Evolutionary conservation across 768 basidiomycete genomes (phyloP), one percentile per base, ranked within the genome.

Genomic region (Suillus luteus): DNA sequence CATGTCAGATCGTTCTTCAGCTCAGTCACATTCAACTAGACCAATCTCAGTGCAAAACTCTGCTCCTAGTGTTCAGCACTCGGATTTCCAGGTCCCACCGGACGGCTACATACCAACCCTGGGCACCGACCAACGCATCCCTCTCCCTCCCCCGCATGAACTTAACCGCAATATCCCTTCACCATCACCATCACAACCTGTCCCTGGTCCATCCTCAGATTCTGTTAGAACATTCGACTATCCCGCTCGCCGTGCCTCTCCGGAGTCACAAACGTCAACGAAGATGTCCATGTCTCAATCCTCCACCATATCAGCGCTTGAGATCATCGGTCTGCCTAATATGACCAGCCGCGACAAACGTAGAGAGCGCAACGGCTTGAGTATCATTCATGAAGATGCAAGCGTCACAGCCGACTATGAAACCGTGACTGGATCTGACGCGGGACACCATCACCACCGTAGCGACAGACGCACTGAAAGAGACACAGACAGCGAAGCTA

Each of bases 141-240:
- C 72, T 5, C 73, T 86, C n/a, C 84, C 83, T 6, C 80, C 84
- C 22, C 85, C 85, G 1, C 82, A 85, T 61, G 84, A 80, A 63
- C 64, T 85, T 22, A 77, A 74, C 19, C 71, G 71, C 41, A 62
- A 4, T 44, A 64, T 73, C 33, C 65, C 74, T 22, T 76, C 75
- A 33, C 71, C 74, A 8, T 66, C 72, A 4, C 72, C 68, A 10
- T 76, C 72, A 49, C 72, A 71, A 24, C 72, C 22, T 17, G 69
- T 68, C 2, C 14, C 67, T 43, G 73, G 64, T 14, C 67, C 49
- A 6, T 12, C 61, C 35, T 58, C 67, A 2, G 75, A 76, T 8
- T 44, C 43, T 5, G 49, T 65, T 27, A 66, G 68, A 52, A 51
- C 40, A 35, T 69, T 65, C 31, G 74, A 72, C n/a, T 72, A 72